Percentiles rank a stretch among this genome's conserved stretches.
Evolutionary conservation across 208 protist genomes (phyloP).

Genomic region (Trichomonas tenax): DNA sequence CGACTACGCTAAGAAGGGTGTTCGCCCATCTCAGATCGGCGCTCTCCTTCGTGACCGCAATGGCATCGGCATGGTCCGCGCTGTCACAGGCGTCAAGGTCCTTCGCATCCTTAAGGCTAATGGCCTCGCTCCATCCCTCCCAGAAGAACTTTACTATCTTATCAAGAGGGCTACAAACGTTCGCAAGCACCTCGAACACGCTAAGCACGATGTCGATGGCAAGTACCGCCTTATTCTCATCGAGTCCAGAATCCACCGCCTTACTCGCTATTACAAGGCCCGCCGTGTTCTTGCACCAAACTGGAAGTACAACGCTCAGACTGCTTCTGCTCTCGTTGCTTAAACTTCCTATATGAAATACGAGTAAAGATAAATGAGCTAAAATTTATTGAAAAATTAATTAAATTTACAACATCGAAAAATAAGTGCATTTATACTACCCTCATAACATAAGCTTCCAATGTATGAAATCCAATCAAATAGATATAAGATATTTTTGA

Average conservation of each 20-base stretch:
- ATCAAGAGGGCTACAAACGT: slow-evolving; percentile 98
- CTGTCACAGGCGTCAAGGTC: slow-evolving; percentile 96
- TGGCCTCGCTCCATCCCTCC: slow-evolving; percentile 93
- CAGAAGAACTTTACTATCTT: slow-evolving; percentile 98
- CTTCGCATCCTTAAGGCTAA: slow-evolving; percentile 97
- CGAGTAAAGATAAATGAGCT: not conserved
- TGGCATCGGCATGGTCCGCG: slow-evolving; percentile 92
- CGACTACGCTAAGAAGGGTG: slow-evolving; percentile 94
- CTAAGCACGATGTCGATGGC: slow-evolving; percentile 88
- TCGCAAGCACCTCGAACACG: slow-evolving; percentile 95
- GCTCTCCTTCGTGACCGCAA: slow-evolving; percentile 95
- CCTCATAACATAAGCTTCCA: too few species aligned
- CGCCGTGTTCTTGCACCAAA: slow-evolving; percentile 67
- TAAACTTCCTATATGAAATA: slow-evolving; percentile 43
- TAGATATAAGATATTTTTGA: too few species aligned
- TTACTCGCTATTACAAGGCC: slow-evolving; percentile 94
- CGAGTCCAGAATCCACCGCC: slow-evolving; percentile 97
- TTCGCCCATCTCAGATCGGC: slow-evolving; percentile 96
- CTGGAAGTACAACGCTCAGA: slow-evolving; percentile 73
- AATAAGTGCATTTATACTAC: too few species aligned
- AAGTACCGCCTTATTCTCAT: slow-evolving; percentile 99
- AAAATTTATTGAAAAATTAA: too few species aligned
- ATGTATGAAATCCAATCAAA: too few species aligned
- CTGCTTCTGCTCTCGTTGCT: slow-evolving; percentile 60
- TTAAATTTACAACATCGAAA: too few species aligned